Conservation (phyloP, 495 filamentous ascomycete species). For the Stereocaulon alpinum region DNA sequence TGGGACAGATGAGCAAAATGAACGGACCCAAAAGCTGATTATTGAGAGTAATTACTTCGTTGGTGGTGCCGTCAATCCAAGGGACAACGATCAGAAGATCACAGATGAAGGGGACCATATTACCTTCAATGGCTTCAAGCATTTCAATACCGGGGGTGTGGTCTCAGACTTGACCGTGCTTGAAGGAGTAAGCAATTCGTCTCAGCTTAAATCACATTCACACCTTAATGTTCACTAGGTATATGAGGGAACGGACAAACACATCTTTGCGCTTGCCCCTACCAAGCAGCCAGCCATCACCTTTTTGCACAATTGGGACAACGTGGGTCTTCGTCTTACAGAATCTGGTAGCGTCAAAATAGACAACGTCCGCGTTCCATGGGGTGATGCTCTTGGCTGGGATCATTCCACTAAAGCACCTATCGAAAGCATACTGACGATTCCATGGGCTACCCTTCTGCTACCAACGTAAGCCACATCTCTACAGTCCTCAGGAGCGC, state of each 20-base stretch:
- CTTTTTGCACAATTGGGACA: slow-evolving; percentile 52
- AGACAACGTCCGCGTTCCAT: slow-evolving; percentile 41
- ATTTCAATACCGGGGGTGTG: slow-evolving; percentile 54
- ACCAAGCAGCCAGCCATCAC: slow-evolving; percentile 44
- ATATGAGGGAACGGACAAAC: slow-evolving; percentile 40
- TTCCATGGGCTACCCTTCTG: slow-evolving; percentile 41
- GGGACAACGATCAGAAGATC: slow-evolving; percentile 47
- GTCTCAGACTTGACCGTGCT: slow-evolving; percentile 53
- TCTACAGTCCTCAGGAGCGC: too few species aligned
- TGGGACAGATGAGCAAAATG: slow-evolving; percentile 43
- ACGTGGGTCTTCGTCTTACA: slow-evolving; percentile 48
- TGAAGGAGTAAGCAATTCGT: slow-evolving; percentile 36
- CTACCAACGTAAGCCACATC: slow-evolving; percentile 41
- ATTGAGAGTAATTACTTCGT: slow-evolving; percentile 51
- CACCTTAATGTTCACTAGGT: too few species aligned
- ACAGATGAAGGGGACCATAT: slow-evolving; percentile 40
- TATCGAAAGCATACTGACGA: slow-evolving; percentile 33
- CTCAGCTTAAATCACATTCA: too few species aligned
- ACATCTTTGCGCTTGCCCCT: slow-evolving; percentile 47
- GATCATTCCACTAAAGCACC: slow-evolving; percentile 35
- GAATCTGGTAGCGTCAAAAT: slow-evolving; percentile 51
- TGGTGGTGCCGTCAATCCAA: slow-evolving; percentile 52
- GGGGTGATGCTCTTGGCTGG: slow-evolving; percentile 51
- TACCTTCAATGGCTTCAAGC: slow-evolving; percentile 47
- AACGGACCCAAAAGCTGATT: slow-evolving; percentile 42